These are phyloP conservation scores for Stevia rebaudiana DNA, from an alignment of 140 eudicot genomes.

Conservation along the genomic window DNA sequence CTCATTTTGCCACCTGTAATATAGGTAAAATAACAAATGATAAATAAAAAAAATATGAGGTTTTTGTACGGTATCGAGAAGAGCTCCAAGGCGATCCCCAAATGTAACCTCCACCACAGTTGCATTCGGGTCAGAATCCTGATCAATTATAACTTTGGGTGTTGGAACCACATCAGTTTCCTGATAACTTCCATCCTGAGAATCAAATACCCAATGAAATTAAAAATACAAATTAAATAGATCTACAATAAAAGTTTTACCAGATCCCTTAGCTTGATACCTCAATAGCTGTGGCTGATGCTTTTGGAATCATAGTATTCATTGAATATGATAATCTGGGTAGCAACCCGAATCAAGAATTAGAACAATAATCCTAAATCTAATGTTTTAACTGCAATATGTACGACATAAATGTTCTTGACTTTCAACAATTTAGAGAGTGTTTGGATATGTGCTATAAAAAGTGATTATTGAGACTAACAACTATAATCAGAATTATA, in stretches of 20 bases:
- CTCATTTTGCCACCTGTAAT: background rate
- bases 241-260: constrained; percentile 8
- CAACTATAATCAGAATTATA: background rate
- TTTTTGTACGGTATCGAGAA: constrained; percentile 73
- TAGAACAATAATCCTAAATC: constrained; percentile 20
- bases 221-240: background rate
- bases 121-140: constrained; percentile 82
- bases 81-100: constrained; percentile 97
- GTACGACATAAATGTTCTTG: constrained; percentile 1
- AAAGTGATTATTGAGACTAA: background rate
- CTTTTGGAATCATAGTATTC: constrained; percentile 46
- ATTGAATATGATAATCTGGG: constrained; percentile 51
- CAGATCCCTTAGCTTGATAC: constrained; percentile 35
- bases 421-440: background rate
- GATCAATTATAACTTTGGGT: constrained; percentile 83
- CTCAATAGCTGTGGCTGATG: constrained; percentile 82
- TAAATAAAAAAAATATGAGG: background rate
- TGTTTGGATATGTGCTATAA: background rate
- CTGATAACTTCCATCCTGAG: constrained; percentile 65
- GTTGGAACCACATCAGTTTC: constrained; percentile 71
- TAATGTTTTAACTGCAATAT: background rate
- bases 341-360: constrained; percentile 28
- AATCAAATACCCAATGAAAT: background rate
- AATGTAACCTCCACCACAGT: constrained; percentile 89
- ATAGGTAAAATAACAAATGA: background rate